Conservation (phyloP, 73 alveolate species). For the Symbiodinium pilosum region DNA sequence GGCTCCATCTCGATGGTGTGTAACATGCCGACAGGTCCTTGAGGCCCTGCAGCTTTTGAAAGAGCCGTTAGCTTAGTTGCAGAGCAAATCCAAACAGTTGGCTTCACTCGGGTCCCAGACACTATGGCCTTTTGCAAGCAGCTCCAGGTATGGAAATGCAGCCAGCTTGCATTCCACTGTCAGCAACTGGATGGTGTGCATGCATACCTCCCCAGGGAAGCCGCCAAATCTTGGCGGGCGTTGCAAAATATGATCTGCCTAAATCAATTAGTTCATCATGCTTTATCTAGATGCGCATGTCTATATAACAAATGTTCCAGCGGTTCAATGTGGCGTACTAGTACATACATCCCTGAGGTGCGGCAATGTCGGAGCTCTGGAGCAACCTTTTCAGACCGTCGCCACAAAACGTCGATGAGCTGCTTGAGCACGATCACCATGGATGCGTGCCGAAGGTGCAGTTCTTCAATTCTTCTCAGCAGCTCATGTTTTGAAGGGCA, state of each 20-base stretch:
- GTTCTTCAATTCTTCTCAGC: background rate
- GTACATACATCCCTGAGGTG: slow-evolving; percentile 5
- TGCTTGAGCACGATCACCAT: slow-evolving; percentile 30
- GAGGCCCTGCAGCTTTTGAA: background rate
- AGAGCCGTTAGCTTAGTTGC: background rate
- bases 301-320: too few relatives aligned
- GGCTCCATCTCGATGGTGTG: too few relatives aligned
- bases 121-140: background rate
- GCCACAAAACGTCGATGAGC: slow-evolving; percentile 43
- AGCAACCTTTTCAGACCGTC: slow-evolving; percentile 32
- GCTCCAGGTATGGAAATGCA: slow-evolving; percentile 29
- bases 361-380: slow-evolving; percentile 63
- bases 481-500: too few relatives aligned
- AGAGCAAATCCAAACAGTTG: background rate
- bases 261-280: too few relatives aligned
- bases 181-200: slow-evolving; percentile 78
- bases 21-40: background rate
- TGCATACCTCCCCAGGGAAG: slow-evolving; percentile 85
- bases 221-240: slow-evolving; percentile 40
- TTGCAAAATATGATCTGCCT: background rate
- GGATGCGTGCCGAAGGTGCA: slow-evolving; percentile 48
- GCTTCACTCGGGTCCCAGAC: background rate
- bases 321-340: background rate
- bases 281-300: too few relatives aligned
- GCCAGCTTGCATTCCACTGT: slow-evolving; percentile 47